Base-by-base conservation (phyloP, 1,139 yeast species). In the Hansenula lynferdii region DNA sequence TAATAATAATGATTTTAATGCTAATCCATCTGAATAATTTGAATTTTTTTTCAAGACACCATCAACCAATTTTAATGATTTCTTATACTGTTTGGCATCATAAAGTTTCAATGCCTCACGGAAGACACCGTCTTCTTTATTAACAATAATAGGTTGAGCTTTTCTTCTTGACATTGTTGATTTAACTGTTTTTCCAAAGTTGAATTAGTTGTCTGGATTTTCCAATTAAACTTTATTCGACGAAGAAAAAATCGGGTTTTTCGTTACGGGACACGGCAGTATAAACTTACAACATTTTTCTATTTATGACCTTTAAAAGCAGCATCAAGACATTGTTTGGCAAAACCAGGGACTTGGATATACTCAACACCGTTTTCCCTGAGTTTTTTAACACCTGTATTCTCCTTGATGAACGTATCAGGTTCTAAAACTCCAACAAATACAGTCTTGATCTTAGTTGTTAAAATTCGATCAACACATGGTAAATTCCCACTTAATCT, bases 391-490 rank as follows among this genome's bases (percentile, higher is more conserved):
- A 64, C 64, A 22, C 96, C 86, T 3, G 77, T 70, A 52, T 92
- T 92, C 44, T 85, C 75, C 53, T 80, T 72, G 14, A 94, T 86
- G 65, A 94, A 94, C 2, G 85, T 85, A 30, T 78, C 83, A 0
- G 98, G 98, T 60, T 94, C 99, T 44, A 80, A 59, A 1, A 89
- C 95, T 1, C 98, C 98, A 7, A 92, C 97, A 62, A 85, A 89
- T 28, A 90, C 90, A 0, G 92, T 75, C 26, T 69, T 71, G 43
- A 92, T 82, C 15, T 54, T 57, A 3, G 69, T 65, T n/a, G 60
- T 51, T 2, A 79, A 60, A 9, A 92, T 80, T 31, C 97, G 70
- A 45, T 89, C 90, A 3, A 79, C 80, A 61, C 99, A 92, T 0
- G 98, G 96, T 38, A 71, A 57, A 51, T 90, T 90, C 1, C 98